Percentiles rank a stretch among this genome's conserved stretches.
These are phyloP conservation scores for Nicotiana knightiana DNA, from an alignment of 257 asterid species.

Conservation along the genomic window DNA sequence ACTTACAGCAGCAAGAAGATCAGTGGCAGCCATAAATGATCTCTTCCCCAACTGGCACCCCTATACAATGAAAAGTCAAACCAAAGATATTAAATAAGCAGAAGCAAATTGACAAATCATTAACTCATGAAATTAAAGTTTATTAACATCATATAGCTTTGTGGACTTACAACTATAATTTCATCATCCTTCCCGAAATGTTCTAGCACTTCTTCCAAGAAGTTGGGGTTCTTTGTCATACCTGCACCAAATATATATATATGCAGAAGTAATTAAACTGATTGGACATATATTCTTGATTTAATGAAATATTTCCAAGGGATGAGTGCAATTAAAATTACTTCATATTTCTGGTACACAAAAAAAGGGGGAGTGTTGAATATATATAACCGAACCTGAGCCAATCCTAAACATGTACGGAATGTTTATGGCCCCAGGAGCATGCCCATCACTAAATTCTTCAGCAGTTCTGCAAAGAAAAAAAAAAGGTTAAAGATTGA, in stretches of 20 bases:
- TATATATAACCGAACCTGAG: conserved; percentile 34
- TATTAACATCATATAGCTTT: neutral
- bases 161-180: conserved; percentile 62
- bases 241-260: conserved; percentile 22
- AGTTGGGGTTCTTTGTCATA: conserved; percentile 49
- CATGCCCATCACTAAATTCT: conserved; percentile 61
- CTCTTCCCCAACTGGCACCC: conserved; percentile 75
- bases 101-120: neutral
- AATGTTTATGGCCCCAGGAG: conserved; percentile 59
- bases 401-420: conserved; percentile 63
- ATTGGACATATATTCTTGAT: neutral
- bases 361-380: neutral
- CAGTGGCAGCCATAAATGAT: conserved; percentile 65
- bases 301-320: neutral
- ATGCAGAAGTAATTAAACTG: neutral
- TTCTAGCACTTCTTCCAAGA: conserved; percentile 40
- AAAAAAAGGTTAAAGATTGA: neutral
- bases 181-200: conserved; percentile 61
- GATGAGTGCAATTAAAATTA: neutral
- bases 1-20: conserved; percentile 59
- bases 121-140: neutral
- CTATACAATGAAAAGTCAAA: conserved; percentile 23
- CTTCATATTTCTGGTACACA: neutral
- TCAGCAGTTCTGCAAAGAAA: conserved; percentile 49
- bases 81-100: neutral